phyloP scores from a whole-genome alignment of 495 filamentous ascomycete genomes.

The Xylaria acuta region DNA sequence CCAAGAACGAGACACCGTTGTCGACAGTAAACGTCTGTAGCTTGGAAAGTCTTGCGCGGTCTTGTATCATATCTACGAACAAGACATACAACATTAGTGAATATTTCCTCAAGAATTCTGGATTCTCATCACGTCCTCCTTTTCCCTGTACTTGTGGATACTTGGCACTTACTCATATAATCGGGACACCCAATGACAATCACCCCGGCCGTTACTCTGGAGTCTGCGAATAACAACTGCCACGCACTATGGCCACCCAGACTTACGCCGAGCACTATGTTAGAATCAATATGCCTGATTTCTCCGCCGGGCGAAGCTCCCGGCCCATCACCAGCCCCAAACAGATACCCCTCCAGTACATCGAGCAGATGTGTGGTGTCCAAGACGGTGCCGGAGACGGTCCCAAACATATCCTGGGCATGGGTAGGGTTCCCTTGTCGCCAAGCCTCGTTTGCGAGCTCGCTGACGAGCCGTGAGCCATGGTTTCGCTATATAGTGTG shows the following conservation, averaged over 20 bases:
- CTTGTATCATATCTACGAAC: conserved; percentile 65
- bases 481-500: too few relatives aligned
- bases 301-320: conserved; percentile 28
- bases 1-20: conserved; percentile 69
- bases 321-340: conserved; percentile 54
- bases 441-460: conserved; percentile 75
- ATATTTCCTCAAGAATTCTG: not conserved
- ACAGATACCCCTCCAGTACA: conserved; percentile 76
- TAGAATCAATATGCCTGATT: conserved; percentile 61
- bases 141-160: not conserved
- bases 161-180: conserved; percentile 62
- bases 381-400: conserved; percentile 67
- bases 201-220: conserved; percentile 75
- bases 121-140: conserved; percentile 6
- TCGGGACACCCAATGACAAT: conserved; percentile 90
- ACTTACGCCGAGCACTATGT: conserved; percentile 81
- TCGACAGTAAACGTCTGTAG: conserved; percentile 61
- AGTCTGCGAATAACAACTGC: conserved; percentile 78
- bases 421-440: conserved; percentile 78
- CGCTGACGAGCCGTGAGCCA: conserved; percentile 68
- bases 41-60: conserved; percentile 78
- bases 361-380: conserved; percentile 77
- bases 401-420: conserved; percentile 46
- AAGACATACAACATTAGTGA: not conserved
- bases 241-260: conserved; percentile 90